Evolutionary conservation across 2,329 filamentous ascomycete genomes (phyloP), one percentile per base, ranked within the genome.

Genomic region (Cordyceps fumosorosea): DNA sequence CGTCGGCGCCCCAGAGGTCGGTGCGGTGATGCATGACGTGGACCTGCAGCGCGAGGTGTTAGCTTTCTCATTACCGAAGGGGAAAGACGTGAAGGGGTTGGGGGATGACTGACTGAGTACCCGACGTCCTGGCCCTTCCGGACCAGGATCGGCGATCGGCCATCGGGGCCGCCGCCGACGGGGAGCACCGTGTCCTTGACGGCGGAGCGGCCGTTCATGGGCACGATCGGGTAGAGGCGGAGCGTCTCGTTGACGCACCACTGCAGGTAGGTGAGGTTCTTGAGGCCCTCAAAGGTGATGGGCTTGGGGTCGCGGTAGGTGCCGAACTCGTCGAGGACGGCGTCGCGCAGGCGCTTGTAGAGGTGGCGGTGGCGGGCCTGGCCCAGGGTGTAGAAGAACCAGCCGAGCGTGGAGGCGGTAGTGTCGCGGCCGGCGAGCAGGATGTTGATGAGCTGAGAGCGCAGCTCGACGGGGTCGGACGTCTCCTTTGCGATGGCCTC

Each of bases 361-460:
- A 79, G 70, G 0, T 64, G 65, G 1, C 72, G 73, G 63, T 81
- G 69, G 6, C 53, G 56, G 7, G 61, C 52, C 32, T 75, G 73
- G 1, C 77, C 70, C 16, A 82, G 68, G n/a, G 71, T 69, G 63
- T 75, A 74, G 57, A 82, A 77, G 18, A 77, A 69, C 77, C 79
- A 83, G 11, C 78, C 76, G 1, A 85, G 72, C 3, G 82, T 72
- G 11, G 72, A 74, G 2, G 80, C 80, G 0, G 81, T 84, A 1
- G 81, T 84, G 66, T 85, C 82, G n/a, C 82, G 76, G 0, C 80
- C 81, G 0, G 81, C 81, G 47, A 86, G 78, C 52, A 69, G 65
- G 42, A 77, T 72, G 57, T 76, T 75, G 60, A 77, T 68, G 24
- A 76, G 63, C 55, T 76, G 69, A 48, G 67, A 67, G 37, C 68